Evolutionary conservation across 192 early-diverging fungal species (phyloP).

Genomic region (Coemansia sp.): DNA sequence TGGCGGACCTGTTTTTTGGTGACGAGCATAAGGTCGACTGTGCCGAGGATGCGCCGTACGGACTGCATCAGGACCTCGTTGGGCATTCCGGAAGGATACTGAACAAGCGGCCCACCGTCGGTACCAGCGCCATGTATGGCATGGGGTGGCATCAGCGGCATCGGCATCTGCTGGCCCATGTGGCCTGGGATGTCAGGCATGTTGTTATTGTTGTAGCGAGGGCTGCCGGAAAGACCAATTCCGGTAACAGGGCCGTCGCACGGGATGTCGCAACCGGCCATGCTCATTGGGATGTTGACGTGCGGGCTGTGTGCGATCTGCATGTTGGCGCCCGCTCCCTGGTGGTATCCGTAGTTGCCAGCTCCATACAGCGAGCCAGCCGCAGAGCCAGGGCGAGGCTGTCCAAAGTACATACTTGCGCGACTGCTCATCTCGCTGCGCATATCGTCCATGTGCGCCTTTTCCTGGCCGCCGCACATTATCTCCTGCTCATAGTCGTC

Average conservation of each 20-base stretch:
- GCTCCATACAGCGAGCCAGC: slow-evolving; percentile 48
- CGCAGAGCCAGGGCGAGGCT: slow-evolving; percentile 46
- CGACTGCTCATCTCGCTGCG: slow-evolving; percentile 60
- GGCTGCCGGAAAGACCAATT: slow-evolving; percentile 18
- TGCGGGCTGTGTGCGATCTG: slow-evolving; percentile 29
- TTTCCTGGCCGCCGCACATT: slow-evolving; percentile 29
- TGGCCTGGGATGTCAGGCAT: slow-evolving; percentile 12
- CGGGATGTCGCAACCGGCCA: slow-evolving; percentile 32
- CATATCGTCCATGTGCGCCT: slow-evolving; percentile 43
- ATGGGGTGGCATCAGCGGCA: background rate
- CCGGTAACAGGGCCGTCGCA: slow-evolving; percentile 30
- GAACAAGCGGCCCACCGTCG: slow-evolving; percentile 7
- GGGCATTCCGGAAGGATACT: slow-evolving; percentile 59
- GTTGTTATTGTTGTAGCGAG: slow-evolving; percentile 11
- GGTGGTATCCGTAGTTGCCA: slow-evolving; percentile 53
- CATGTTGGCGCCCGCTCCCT: slow-evolving; percentile 40
- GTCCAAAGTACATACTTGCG: slow-evolving; percentile 58
- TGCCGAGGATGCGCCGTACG: slow-evolving; percentile 76
- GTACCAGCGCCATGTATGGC: background rate
- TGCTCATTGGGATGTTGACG: slow-evolving; percentile 41
- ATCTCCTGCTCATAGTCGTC: slow-evolving; percentile 78
- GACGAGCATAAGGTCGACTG: slow-evolving; percentile 95
- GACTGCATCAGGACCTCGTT: slow-evolving; percentile 72
- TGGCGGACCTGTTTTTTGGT: slow-evolving; percentile 99
- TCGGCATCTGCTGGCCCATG: slow-evolving; percentile 1